These are phyloP conservation scores for Coemansia sp. DNA, from an alignment of 192 early-diverging fungal species.

Conservation along the genomic window DNA sequence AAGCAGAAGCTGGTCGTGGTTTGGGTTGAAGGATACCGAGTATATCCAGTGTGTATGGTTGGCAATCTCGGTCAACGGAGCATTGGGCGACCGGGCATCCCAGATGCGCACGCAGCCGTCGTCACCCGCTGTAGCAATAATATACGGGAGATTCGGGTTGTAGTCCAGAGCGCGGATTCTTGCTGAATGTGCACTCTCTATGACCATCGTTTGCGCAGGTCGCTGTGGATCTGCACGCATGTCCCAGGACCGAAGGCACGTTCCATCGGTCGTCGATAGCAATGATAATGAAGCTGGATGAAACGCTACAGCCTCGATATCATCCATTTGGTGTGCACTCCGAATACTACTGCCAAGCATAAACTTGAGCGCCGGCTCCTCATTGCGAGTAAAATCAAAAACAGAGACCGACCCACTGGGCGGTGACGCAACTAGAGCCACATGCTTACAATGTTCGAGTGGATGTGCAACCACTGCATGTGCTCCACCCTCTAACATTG, in stretches of 20 bases:
- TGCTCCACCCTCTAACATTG: background rate
- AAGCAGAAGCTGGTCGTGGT: constrained; percentile 90
- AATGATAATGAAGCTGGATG: constrained; percentile 17
- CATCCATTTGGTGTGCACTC: constrained; percentile 15
- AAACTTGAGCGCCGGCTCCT: background rate
- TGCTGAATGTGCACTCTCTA: constrained; percentile 69
- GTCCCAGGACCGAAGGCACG: constrained; percentile 70
- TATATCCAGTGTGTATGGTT: constrained; percentile 92
- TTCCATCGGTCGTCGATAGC: constrained; percentile 60
- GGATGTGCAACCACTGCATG: constrained; percentile 3
- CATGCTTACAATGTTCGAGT: background rate
- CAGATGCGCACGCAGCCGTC: constrained; percentile 87
- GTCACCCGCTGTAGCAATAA: constrained; percentile 82
- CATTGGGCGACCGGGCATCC: constrained; percentile 65
- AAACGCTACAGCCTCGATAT: constrained; percentile 31
- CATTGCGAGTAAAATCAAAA: constrained; percentile 13
- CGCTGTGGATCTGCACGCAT: constrained; percentile 52
- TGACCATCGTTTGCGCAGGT: constrained; percentile 10
- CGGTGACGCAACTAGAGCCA: background rate
- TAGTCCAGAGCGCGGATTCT: constrained; percentile 72
- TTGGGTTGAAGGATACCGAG: constrained; percentile 79
- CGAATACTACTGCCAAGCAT: constrained; percentile 2
- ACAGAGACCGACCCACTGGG: constrained; percentile 2
- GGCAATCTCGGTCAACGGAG: constrained; percentile 63
- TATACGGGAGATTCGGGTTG: constrained; percentile 84